Evolutionary conservation across 306 rosid species (phyloP).

Genomic region (Gynostemma pentaphyllum): DNA sequence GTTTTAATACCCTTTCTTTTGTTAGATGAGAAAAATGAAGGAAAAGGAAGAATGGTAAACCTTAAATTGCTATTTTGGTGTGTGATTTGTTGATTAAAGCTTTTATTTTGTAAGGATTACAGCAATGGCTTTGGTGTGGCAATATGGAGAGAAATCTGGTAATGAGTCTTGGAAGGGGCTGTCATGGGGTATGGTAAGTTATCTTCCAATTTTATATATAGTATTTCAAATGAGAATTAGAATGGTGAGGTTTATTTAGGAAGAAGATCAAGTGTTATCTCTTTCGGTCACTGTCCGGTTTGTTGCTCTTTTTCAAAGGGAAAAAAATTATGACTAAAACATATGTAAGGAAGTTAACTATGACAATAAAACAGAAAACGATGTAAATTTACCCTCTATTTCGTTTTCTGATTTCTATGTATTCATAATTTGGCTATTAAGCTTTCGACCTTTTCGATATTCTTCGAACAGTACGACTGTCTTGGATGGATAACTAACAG

Average conservation of each 20-base stretch:
- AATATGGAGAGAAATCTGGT: slow-evolving; percentile 68
- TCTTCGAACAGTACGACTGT: not conserved
- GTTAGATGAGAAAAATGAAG: not conserved
- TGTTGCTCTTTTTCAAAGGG: no score
- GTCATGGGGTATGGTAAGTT: slow-evolving; percentile 90
- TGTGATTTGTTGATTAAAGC: not conserved
- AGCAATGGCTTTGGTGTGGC: slow-evolving; percentile 98
- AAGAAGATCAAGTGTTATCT: no score
- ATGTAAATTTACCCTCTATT: not conserved
- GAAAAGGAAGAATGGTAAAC: not conserved
- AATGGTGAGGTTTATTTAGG: no score
- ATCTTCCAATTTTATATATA: no score
- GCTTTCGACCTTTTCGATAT: not conserved
- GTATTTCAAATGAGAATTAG: no score
- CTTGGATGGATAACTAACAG: not conserved
- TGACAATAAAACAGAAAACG: not conserved
- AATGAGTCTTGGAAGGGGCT: slow-evolving; percentile 86
- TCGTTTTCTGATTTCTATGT: not conserved
- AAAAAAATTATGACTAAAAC: no score
- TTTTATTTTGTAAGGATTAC: slow-evolving; percentile 39
- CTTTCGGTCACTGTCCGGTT: no score
- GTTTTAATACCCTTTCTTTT: not conserved
- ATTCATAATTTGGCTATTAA: not conserved
- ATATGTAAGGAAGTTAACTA: not conserved
- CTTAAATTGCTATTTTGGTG: not conserved